Evolutionary conservation across 805 yeast species (phyloP).

Genomic region (Barnettozyma populi): DNA sequence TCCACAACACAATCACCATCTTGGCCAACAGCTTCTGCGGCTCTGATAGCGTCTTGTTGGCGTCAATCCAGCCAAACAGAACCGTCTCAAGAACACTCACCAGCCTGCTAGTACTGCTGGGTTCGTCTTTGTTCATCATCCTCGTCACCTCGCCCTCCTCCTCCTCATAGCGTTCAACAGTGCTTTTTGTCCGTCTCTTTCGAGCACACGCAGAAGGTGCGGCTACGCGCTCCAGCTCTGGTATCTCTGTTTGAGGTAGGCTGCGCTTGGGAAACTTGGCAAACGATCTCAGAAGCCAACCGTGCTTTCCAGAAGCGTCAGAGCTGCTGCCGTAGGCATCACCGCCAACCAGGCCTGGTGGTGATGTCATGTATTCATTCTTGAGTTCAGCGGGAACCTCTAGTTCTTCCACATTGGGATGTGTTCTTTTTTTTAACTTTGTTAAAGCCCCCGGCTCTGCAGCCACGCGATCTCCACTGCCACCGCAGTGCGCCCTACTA

Average conservation of each 20-base stretch:
- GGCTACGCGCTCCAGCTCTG: no score
- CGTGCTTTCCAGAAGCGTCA: not conserved
- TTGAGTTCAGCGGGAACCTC: not conserved
- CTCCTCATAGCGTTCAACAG: no score
- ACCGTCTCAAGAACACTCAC: not conserved
- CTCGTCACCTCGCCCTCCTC: not conserved
- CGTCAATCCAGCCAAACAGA: not conserved
- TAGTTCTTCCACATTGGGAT: not conserved
- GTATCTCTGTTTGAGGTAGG: not conserved
- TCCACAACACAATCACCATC: not conserved
- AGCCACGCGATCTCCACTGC: not conserved
- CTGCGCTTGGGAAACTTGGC: not conserved
- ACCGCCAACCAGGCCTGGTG: not conserved
- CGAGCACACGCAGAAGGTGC: no score
- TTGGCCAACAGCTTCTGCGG: not conserved
- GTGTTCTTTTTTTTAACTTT: not conserved
- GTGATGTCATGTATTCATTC: not conserved
- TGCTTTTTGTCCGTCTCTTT: no score
- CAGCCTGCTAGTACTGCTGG: not conserved
- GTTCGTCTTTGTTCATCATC: not conserved
- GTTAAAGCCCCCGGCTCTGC: not conserved
- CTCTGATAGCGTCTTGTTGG: not conserved
- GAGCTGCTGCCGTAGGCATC: not conserved
- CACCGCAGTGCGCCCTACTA: no score
- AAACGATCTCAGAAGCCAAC: not conserved